Conservation (phyloP, 2,329 filamentous ascomycete species). For the Verticillium isaacii region DNA sequence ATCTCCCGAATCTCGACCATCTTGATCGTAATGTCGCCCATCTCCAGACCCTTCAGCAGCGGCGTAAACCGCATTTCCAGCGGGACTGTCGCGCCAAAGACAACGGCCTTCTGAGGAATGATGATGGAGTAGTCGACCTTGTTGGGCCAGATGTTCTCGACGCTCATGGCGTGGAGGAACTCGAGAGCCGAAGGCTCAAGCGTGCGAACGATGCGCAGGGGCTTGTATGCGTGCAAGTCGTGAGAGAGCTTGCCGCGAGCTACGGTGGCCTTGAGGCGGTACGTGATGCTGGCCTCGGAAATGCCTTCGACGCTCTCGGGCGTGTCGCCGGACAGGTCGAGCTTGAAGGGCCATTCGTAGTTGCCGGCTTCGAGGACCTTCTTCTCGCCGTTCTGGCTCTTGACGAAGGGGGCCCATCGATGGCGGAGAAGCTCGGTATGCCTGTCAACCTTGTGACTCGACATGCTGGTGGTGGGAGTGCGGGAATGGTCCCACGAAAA, state of each 20-base stretch:
- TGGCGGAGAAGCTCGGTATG: slow-evolving; percentile 60
- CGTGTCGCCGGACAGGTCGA: slow-evolving; percentile 64
- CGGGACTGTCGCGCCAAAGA: slow-evolving; percentile 83
- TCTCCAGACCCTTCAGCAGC: slow-evolving; percentile 78
- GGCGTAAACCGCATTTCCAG: slow-evolving; percentile 86
- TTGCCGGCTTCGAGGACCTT: slow-evolving; percentile 65
- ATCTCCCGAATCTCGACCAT: slow-evolving; percentile 76
- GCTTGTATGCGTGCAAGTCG: slow-evolving; percentile 76
- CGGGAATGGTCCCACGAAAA: slow-evolving; percentile 55
- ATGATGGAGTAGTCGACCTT: slow-evolving; percentile 95
- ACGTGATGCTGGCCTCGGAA: slow-evolving; percentile 79
- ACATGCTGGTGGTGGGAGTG: slow-evolving; percentile 52
- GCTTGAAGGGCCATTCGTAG: slow-evolving; percentile 79
- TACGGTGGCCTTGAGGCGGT: slow-evolving; percentile 86
- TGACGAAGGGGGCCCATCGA: slow-evolving; percentile 64
- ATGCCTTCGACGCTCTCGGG: slow-evolving; percentile 91
- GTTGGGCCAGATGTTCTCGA: slow-evolving; percentile 96
- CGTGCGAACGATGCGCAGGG: slow-evolving; percentile 72
- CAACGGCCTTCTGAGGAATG: slow-evolving; percentile 88
- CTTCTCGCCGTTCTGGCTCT: slow-evolving; percentile 48
- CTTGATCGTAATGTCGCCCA: slow-evolving; percentile 77
- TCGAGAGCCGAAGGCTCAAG: slow-evolving; percentile 72
- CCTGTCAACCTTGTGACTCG: slow-evolving; percentile 55
- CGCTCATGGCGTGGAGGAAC: slow-evolving; percentile 83
- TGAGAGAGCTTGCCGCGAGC: slow-evolving; percentile 83